phyloP scores from a whole-genome alignment of 1,284 basidiomycete species.

The Leucoagaricus sp. region DNA sequence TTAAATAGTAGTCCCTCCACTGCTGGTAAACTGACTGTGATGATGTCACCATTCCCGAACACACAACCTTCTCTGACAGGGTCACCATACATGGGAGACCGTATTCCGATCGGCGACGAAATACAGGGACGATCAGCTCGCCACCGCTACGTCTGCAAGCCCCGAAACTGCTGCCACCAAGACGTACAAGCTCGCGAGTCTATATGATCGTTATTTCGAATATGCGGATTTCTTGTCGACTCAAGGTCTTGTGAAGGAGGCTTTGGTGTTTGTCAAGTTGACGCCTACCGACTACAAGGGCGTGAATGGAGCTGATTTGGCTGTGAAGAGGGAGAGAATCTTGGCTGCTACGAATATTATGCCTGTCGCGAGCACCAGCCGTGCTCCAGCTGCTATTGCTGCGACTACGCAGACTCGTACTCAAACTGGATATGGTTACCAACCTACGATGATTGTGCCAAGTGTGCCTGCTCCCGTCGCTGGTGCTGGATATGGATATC shows the following conservation, averaged over 20 bases:
- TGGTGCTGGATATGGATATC: conserved; percentile 16
- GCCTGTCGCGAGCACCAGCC: conserved; percentile 4
- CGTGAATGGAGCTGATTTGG: conserved; percentile 54
- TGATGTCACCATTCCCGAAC: conserved; percentile 91
- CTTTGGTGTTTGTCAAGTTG: conserved; percentile 78
- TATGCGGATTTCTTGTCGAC: conserved; percentile 92
- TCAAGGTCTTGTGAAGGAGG: conserved; percentile 87
- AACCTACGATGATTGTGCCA: conserved; percentile 4
- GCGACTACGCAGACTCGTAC: neutral
- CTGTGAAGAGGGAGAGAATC: conserved; percentile 65
- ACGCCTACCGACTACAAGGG: conserved; percentile 83
- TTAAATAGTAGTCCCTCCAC: conserved; percentile 52
- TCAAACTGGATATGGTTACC: too few species aligned
- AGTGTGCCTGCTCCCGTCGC: conserved; percentile 1
- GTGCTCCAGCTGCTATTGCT: conserved; percentile 3
- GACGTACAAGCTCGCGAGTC: conserved; percentile 79
- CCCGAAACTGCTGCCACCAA: conserved; percentile 51
- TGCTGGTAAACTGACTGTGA: conserved; percentile 59
- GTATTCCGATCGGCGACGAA: conserved; percentile 90
- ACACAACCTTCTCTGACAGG: conserved; percentile 46
- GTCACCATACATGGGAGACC: conserved; percentile 49
- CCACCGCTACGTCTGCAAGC: conserved; percentile 24
- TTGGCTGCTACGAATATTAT: conserved; percentile 44
- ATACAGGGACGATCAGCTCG: conserved; percentile 84
- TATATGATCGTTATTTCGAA: conserved; percentile 96